Base-by-base conservation (phyloP, 2,329 filamentous ascomycete genomes). In the Neoascochyta sp. region DNA sequence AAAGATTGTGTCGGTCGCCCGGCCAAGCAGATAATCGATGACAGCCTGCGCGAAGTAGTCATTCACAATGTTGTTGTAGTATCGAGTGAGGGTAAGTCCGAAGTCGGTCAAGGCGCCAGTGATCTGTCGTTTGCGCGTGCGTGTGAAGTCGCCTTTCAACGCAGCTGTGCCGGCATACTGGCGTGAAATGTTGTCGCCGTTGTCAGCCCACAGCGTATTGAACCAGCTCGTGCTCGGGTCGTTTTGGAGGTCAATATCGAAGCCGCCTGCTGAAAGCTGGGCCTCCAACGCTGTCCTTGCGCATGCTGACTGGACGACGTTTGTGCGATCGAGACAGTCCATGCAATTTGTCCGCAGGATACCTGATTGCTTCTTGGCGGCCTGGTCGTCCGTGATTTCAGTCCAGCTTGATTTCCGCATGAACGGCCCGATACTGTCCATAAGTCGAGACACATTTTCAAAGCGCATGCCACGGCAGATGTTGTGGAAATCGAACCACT, bases 401-500 rank as follows among this genome's bases (percentile, higher is more conserved):
- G 83, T 87, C 66, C 85, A 88, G 1, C 85, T 81, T 24, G 83
- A 78, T 4, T 72, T 68, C 23, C 83, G 78, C 8, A 95, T 68
- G n/a, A 75, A 80, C 4, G 72, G 65, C 16, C 75, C 75, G 4
- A 96, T 64, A 1, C 70, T 79, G 25, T 86, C 75, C 29, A 98
- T 73, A 1, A 98, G 73, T 16, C 82, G 70, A 34, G 80, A 83
- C 9, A 96, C 89, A 36, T 96, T 96, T 54, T 96, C 90, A 53
- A 96, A 98, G 48, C 87, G 93, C 90, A 98, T 95, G 0, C 92
- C 92, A 10, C 87, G 82, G 54, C 92, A 96, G 16, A 85, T 85
- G 11, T 80, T 74, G 60, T 96, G 92, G 52, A 98, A 98, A 56
- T 98, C 92, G 50, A 96, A 98, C 92, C 92, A 98, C 56, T 95